Evolutionary conservation across 2,329 filamentous ascomycete species (phyloP), one percentile per base, ranked within the genome.

Genomic region (Cladosporium halotolerans): DNA sequence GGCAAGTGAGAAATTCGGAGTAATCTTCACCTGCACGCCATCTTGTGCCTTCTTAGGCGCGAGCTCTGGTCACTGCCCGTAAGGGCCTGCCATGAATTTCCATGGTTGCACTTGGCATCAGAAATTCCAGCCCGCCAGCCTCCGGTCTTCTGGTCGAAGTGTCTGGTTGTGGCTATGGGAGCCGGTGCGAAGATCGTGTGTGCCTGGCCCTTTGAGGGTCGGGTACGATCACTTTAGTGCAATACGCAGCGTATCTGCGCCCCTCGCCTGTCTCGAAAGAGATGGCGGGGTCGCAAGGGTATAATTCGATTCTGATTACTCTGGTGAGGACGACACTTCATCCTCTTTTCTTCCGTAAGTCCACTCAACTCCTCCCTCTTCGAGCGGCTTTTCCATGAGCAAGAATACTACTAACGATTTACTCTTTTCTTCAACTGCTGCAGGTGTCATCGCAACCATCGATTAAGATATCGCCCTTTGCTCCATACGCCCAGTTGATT

Each of bases 1-100:
- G 75, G 88, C 89, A 91, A 89, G 89, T 91, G 88, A 89, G 88
- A 93, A 93, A 93, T 92, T 93, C 88, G 88, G 89, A 93, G 89
- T 87, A 93, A 84, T 91, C 87, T 91, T 89, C 88, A 89, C 58
- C 47, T 42, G 31, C 32, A 39, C 50, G 55, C 53, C 58, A 58
- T 53, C 58, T 50, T 45, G 50, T 57, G 55, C 54, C 52, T 32
- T 39, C 18, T 18, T 28, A 14, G 32, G 33, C 31, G 53, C 39
- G 61, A 62, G 68, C 66, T 68, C 67, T 72, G 71, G 69, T 71
- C 69, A 71, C 88, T 88, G 85, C 86, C 86, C 83, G 87, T 80
- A 79, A 92, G 86, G 88, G 86, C 80, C 86, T 85, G 81, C 81
- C 87, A 86, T 87, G 85, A 88, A 66, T 46, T 62, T 77, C 83